Base-by-base conservation (phyloP, 108 stramenopile species). In the Discostella pseudostelligera region DNA sequence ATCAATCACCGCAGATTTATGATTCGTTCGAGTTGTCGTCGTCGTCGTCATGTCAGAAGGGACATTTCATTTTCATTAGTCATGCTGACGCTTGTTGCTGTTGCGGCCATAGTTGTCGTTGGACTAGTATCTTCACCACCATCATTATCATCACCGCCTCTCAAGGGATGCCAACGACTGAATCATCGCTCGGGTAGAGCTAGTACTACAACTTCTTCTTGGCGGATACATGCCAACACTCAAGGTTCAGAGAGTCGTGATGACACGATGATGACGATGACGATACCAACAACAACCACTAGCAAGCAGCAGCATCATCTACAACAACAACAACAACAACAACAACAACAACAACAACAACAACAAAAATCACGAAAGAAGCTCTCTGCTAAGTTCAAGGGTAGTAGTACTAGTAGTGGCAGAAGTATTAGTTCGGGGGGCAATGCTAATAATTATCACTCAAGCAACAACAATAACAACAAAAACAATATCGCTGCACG, bases 401-500 rank as follows among this genome's bases (percentile, higher is more conserved):
- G 32, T 5, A 32, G 32, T 4, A 32, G 3, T 5, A 5, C 32
- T 32, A 5, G 32, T 32, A 5, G 32, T 32, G 32, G 32, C 5
- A 32, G 32, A 4, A 32, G 32, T 32, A 32, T 4, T 32, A 32
- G 32, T 32, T 32, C 32, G 32, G 32, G 32, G 32, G 5, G 32
- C 32, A 32, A 32, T 32, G n/a, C n/a, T n/a, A 32, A 32, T 32
- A 32, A 5, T 32, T 32, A 32, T 32, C 5, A 32, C 32, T 32
- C 32, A 32, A 32, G 5, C 3, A 32, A 32, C 32, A n/a, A n/a
- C n/a, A n/a, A 17, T 20, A 46, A 46, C 20, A 46, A 12, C 20
- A 20, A 46, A 7, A 20, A 25, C 50, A 26, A 14, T 35, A 32
- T 10, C 1, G 36, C 66, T 12, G 65, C 65, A 21, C 67, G 60